Conservation (phyloP, 768 basidiomycete genomes). For the Botryobasidium botryosum region DNA sequence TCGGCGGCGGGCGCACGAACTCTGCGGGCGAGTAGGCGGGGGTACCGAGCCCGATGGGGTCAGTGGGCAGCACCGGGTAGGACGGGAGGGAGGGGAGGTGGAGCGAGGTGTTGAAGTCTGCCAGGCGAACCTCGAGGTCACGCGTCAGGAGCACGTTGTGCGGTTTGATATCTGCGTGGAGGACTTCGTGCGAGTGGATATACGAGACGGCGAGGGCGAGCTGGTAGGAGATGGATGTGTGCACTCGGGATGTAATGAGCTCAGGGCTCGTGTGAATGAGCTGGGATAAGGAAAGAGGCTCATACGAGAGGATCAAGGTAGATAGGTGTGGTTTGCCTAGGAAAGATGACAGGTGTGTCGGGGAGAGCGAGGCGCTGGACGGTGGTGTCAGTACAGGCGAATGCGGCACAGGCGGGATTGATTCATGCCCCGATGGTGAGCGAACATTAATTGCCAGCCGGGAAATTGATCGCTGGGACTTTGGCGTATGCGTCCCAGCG, state of each 20-base stretch:
- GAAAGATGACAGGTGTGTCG: not conserved
- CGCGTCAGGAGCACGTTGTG: constrained; percentile 19
- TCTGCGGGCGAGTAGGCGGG: constrained; percentile 27
- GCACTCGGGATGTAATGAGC: constrained; percentile 9
- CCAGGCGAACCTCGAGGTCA: constrained; percentile 20
- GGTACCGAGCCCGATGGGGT: constrained; percentile 25
- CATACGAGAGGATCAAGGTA: constrained; percentile 15
- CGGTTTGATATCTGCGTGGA: constrained; percentile 29
- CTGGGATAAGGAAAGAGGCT: constrained; percentile 12
- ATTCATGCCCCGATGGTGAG: not conserved
- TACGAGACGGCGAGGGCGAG: constrained; percentile 19
- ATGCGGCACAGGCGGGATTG: constrained; percentile 6
- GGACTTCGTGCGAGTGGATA: constrained; percentile 21
- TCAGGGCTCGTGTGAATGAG: constrained; percentile 13
- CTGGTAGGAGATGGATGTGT: constrained; percentile 20
- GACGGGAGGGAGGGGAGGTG: constrained; percentile 17
- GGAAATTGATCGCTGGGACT: too few relatives aligned
- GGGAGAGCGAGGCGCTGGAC: not conserved
- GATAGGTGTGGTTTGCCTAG: constrained; percentile 6
- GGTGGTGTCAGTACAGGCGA: not conserved
- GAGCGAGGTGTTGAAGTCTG: constrained; percentile 26
- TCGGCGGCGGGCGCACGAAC: constrained; percentile 18
- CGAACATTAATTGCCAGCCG: too few relatives aligned
- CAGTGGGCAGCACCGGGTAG: constrained; percentile 16
- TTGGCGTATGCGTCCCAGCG: too few relatives aligned